These are phyloP conservation scores for Bryoerythrophyllum caledonicum DNA, from an alignment of 225 moss, liverwort and hornwort genomes.

Conservation along the genomic window DNA sequence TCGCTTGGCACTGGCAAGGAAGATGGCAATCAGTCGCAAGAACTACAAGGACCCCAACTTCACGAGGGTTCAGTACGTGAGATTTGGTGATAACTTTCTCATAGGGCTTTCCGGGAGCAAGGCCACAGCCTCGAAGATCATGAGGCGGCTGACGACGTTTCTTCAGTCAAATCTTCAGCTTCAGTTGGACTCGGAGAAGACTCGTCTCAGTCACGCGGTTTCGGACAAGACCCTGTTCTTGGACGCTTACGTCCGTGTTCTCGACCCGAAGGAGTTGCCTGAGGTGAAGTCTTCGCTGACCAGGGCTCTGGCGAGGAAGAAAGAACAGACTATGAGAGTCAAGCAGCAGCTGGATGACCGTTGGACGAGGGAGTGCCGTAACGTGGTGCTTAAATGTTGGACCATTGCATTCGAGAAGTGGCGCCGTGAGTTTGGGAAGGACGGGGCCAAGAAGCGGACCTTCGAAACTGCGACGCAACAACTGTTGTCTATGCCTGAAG, in stretches of 20 bases:
- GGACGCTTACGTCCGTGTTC: constrained; percentile 47
- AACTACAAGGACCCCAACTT: constrained; percentile 50
- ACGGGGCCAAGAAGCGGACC: constrained; percentile 53
- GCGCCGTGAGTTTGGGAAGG: constrained; percentile 65
- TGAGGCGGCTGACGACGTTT: constrained; percentile 53
- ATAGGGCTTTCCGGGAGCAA: constrained; percentile 57
- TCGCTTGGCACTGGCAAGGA: constrained; percentile 51
- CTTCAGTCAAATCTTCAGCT: constrained; percentile 58
- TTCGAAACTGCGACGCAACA: constrained; percentile 50
- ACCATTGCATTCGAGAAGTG: constrained; percentile 53
- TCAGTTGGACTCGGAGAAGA: constrained; percentile 39
- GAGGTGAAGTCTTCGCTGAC: constrained; percentile 40
- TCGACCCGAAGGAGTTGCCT: constrained; percentile 56
- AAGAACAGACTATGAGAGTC: constrained; percentile 54
- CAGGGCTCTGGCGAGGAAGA: constrained; percentile 49
- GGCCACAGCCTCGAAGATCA: constrained; percentile 39
- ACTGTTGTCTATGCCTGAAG: constrained; percentile 43
- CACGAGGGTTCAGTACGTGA: constrained; percentile 48
- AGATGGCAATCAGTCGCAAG: constrained; percentile 44
- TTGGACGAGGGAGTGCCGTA: constrained; percentile 56
- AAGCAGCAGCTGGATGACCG: constrained; percentile 61
- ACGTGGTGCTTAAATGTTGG: constrained; percentile 62
- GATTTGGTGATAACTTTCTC: constrained; percentile 54
- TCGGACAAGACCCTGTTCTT: constrained; percentile 58
- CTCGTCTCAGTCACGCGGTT: constrained; percentile 48